phyloP scores from a whole-genome alignment of 148 eudicot species.

The Cornus controversa region DNA sequence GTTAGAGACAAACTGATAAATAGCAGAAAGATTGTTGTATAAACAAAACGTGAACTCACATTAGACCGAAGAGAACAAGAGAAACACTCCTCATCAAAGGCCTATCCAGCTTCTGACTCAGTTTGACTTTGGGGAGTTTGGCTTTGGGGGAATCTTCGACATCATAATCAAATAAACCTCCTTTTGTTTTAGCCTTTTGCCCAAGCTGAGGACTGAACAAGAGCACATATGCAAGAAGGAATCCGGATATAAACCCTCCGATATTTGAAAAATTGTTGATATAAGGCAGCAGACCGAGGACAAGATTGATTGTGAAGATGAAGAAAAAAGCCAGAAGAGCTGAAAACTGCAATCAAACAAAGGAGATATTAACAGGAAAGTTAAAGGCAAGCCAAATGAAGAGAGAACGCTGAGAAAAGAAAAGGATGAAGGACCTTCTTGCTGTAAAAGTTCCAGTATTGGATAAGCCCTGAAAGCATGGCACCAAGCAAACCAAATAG shows the following conservation, averaged over 20 bases:
- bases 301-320: slow-evolving; percentile 42
- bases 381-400: neutral
- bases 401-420: neutral
- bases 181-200: slow-evolving; percentile 43
- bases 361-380: neutral
- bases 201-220: slow-evolving; percentile 57
- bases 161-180: slow-evolving; percentile 66
- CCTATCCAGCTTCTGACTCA: slow-evolving; percentile 55
- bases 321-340: slow-evolving; percentile 41
- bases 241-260: slow-evolving; percentile 68
- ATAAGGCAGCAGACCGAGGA: slow-evolving; percentile 63
- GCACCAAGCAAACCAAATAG: slow-evolving; percentile 81
- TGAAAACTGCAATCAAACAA: slow-evolving; percentile 44
- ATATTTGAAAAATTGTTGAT: slow-evolving; percentile 67
- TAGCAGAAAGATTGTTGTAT: neutral
- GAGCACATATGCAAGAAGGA: slow-evolving; percentile 65
- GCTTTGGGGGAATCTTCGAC: slow-evolving; percentile 40
- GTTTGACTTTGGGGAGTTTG: slow-evolving; percentile 33
- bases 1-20: neutral
- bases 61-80: slow-evolving; percentile 48
- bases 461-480: slow-evolving; percentile 63
- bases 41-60: slow-evolving; percentile 43
- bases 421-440: slow-evolving; percentile 50
- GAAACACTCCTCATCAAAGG: slow-evolving; percentile 53
- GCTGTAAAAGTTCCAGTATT: slow-evolving; percentile 61